Evolutionary conservation across 164 flowering plant genomes (phyloP).

Genomic region (Vitis amurensis): DNA sequence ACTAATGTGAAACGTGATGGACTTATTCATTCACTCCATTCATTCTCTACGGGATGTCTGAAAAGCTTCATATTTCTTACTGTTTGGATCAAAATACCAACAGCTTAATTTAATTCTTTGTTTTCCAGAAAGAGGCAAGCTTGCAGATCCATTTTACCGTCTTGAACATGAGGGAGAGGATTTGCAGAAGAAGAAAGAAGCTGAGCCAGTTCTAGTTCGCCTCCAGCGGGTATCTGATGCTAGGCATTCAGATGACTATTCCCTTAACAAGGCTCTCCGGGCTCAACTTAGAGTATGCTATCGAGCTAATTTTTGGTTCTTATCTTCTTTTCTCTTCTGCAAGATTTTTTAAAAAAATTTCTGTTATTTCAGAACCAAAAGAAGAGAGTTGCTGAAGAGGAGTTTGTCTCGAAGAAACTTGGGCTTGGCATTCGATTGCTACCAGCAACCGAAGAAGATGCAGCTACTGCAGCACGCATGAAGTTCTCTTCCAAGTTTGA

Average conservation of each 20-base stretch:
- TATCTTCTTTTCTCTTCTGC: not conserved
- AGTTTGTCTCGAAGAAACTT: slow-evolving; percentile 53
- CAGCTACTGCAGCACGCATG: slow-evolving; percentile 51
- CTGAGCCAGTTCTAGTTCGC: slow-evolving; percentile 86
- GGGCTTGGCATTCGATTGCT: slow-evolving; percentile 81
- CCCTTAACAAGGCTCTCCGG: slow-evolving; percentile 76
- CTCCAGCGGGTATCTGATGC: slow-evolving; percentile 85
- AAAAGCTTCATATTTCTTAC: too few species aligned
- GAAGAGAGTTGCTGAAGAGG: slow-evolving; percentile 90
- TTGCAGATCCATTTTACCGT: slow-evolving; percentile 94
- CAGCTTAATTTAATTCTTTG: not conserved
- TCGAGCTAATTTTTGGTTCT: slow-evolving; percentile 3
- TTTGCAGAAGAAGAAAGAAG: slow-evolving; percentile 90
- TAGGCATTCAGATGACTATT: slow-evolving; percentile 83
- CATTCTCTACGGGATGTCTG: not conserved
- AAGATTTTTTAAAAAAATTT: not conserved
- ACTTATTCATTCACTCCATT: not conserved
- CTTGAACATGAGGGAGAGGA: slow-evolving; percentile 94
- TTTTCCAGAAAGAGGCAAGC: slow-evolving; percentile 77
- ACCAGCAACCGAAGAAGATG: slow-evolving; percentile 67
- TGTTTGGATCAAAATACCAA: not conserved
- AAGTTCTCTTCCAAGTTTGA: slow-evolving; percentile 74
- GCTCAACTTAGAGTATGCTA: slow-evolving; percentile 64
- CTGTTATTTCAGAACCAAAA: slow-evolving; percentile 55
- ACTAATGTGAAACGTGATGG: not conserved